A percentile compares a stretch with the other conserved stretches of the same genome.
Evolutionary conservation across 2,329 filamentous ascomycete species (phyloP).

Genomic region (Alternaria panax): DNA sequence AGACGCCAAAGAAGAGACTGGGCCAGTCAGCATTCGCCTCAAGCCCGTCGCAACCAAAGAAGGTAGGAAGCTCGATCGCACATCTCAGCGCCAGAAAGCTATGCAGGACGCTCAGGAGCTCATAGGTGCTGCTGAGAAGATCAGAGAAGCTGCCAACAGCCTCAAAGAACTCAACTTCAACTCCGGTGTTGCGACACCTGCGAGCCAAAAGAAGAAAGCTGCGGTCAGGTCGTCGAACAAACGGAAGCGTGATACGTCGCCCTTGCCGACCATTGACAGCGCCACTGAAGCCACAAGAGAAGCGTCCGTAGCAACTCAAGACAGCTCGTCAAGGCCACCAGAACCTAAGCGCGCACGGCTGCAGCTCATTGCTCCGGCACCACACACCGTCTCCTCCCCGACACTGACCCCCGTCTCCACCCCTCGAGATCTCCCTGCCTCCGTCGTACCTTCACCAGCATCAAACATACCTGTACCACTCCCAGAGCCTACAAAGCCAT

Average conservation of each 20-base stretch:
- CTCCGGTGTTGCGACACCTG: conserved; percentile 26
- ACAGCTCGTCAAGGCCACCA: conserved; percentile 35
- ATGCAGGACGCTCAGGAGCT: conserved; percentile 49
- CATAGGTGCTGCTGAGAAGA: conserved; percentile 45
- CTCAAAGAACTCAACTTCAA: conserved; percentile 46
- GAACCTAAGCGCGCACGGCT: conserved; percentile 43
- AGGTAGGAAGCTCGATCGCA: conserved; percentile 76
- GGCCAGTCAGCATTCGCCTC: conserved; percentile 75
- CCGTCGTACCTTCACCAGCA: conserved; percentile 23
- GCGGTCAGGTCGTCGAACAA: conserved; percentile 53
- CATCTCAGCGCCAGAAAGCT: conserved; percentile 63
- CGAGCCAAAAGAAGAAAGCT: conserved; percentile 33
- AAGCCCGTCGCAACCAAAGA: conserved; percentile 81
- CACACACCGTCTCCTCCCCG: conserved; percentile 17
- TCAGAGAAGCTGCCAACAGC: conserved; percentile 45
- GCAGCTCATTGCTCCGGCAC: conserved; percentile 26
- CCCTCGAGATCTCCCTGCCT: conserved; percentile 15
- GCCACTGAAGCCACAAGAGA: conserved; percentile 27
- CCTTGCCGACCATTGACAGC: conserved; percentile 32
- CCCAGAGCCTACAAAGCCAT: conserved; percentile 29
- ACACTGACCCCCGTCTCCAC: conserved; percentile 21
- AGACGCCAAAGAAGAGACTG: conserved; percentile 63
- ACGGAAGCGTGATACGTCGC: conserved; percentile 62
- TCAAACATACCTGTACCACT: conserved; percentile 19
- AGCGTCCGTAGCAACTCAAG: conserved; percentile 35